These are phyloP conservation scores for Coprinopsis strossmayeri DNA, from an alignment of 768 basidiomycete species.

Conservation along the genomic window DNA sequence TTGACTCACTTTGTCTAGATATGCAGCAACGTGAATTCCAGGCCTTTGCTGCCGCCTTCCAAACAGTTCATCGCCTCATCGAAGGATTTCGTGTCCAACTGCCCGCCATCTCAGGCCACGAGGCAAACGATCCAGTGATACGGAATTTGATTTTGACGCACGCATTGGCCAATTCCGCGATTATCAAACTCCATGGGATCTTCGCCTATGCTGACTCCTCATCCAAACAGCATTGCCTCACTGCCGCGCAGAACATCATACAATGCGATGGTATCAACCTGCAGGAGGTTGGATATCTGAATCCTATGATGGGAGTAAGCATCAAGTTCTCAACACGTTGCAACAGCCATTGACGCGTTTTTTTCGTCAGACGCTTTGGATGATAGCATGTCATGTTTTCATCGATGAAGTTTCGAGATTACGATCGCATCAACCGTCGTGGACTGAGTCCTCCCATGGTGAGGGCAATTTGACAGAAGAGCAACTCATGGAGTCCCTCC, in stretches of 20 bases:
- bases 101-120: conserved; percentile 24
- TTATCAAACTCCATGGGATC: conserved; percentile 45
- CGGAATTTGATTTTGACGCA: conserved; percentile 39
- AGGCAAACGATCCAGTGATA: conserved; percentile 25
- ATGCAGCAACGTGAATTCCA: conserved; percentile 34
- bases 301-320: conserved; percentile 49
- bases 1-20: conserved; percentile 24
- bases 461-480: conserved; percentile 27
- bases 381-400: conserved; percentile 39
- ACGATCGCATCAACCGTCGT: conserved; percentile 25
- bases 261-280: conserved; percentile 31
- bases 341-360: conserved; percentile 7
- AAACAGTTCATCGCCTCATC: conserved; percentile 39
- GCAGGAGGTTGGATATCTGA: conserved; percentile 33
- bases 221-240: conserved; percentile 38
- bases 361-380: conserved; percentile 36
- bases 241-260: conserved; percentile 37
- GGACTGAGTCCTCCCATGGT: conserved; percentile 19
- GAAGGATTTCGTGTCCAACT: conserved; percentile 31
- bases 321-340: conserved; percentile 8
- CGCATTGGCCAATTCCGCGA: conserved; percentile 40
- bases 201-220: conserved; percentile 35
- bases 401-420: conserved; percentile 39
- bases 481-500: conserved; percentile 32
- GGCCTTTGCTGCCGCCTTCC: conserved; percentile 36